Evolutionary conservation across 2,329 filamentous ascomycete species (phyloP), one percentile per base, ranked within the genome.

Genomic region (Nannizzia gypsea): DNA sequence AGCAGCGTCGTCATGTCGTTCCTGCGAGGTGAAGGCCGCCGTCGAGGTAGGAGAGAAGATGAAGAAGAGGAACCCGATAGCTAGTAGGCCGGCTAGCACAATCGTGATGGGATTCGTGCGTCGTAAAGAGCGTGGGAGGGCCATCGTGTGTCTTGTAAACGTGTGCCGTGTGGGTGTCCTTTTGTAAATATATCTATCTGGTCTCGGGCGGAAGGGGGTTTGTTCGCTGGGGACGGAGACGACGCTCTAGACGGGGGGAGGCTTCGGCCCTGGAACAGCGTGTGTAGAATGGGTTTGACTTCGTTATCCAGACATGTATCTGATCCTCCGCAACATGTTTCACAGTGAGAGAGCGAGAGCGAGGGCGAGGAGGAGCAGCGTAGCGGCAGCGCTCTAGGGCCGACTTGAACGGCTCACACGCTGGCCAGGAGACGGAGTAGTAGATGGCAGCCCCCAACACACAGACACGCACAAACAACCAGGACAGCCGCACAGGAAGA

Each of bases 51-150:
- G 80, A 8, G 78, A 78, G 65, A 84, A 70, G 65, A 86, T 72
- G 70, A 86, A 84, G 77, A 82, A 75, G 72, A 89, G 72, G 75
- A 88, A 83, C 76, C 87, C 83, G 70, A 93, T 80, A 72, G 85
- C 85, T 61, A 93, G 81, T 61, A 89, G 75, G 66, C 77, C 80
- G 67, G 88, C 88, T 65, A 95, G 79, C 66, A 86, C 72, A 64
- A 92, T 77, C 59, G 87, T 92, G 69, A 88, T 80, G 64, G 89
- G 86, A 74, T 84, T 93, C 71, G 86, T 83, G 77, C 88, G 87
- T 77, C 89, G 89, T 71, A 92, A 82, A 64, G 80, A 78, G 76
- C 89, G 88, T 70, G 80, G 71, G 66, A 80, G 74, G 67, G 80
- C 80, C 81, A 84, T 83, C 61, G 59, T 76, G 9, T 26, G 11